phyloP scores from a whole-genome alignment of 2,329 filamentous ascomycete species.

The Neurospora sp. region DNA sequence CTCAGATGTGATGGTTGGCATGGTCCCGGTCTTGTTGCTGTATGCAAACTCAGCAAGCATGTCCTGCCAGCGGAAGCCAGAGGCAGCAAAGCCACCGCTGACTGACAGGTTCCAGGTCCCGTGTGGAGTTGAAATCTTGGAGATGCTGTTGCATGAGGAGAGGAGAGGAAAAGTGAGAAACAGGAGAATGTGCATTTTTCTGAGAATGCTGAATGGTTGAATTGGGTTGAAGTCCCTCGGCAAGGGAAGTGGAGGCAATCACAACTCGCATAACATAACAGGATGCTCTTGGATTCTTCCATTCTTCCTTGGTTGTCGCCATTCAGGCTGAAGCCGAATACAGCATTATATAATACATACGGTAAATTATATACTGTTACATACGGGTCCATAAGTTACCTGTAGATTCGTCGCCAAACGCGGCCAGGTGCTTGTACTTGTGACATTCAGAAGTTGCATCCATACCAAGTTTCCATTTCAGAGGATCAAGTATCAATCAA shows the following conservation, averaged over 20 bases:
- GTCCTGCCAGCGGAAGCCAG: background rate
- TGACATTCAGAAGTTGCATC: background rate
- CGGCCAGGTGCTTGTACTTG: background rate
- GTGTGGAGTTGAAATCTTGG: background rate
- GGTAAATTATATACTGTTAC: background rate
- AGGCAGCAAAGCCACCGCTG: background rate
- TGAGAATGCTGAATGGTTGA: background rate
- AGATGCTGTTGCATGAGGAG: background rate
- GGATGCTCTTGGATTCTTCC: background rate
- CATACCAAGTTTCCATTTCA: background rate
- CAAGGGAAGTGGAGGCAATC: background rate
- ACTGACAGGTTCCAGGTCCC: background rate
- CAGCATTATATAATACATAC: background rate
- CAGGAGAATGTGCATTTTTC: background rate
- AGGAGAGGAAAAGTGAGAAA: background rate
- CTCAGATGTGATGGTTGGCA: background rate
- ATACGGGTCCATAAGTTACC: background rate
- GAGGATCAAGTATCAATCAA: background rate
- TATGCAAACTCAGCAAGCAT: background rate
- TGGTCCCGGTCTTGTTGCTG: background rate
- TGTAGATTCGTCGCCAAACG: background rate
- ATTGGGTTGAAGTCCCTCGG: background rate
- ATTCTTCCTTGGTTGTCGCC: background rate
- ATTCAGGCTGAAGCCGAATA: background rate
- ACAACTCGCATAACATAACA: background rate